Percentiles rank a stretch among this genome's conserved stretches.
Conservation (phyloP, 495 filamentous ascomycete species). For the Trypethelium eluteriae region DNA sequence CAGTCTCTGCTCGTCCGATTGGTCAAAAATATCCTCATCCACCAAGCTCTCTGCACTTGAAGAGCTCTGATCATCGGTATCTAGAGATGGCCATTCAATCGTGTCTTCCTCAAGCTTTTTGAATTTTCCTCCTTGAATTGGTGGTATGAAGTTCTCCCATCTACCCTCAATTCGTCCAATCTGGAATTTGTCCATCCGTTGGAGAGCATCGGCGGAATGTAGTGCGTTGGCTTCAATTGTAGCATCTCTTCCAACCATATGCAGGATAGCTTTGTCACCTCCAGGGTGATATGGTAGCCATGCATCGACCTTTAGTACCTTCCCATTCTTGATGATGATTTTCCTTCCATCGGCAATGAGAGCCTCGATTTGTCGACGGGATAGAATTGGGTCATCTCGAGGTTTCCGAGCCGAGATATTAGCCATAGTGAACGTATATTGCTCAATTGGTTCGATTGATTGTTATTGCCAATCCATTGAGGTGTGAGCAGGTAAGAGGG, state of each 20-base stretch:
- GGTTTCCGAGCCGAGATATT: neutral
- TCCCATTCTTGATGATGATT: slow-evolving; percentile 71
- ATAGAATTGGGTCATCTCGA: slow-evolving; percentile 23
- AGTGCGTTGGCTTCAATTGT: slow-evolving; percentile 95
- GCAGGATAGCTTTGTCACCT: slow-evolving; percentile 82
- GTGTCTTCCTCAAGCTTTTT: slow-evolving; percentile 45
- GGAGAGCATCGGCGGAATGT: slow-evolving; percentile 69
- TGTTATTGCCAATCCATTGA: neutral
- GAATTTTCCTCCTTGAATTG: slow-evolving; percentile 87
- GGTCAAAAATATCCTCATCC: slow-evolving; percentile 19
- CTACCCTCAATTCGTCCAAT: slow-evolving; percentile 74
- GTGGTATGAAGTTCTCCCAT: slow-evolving; percentile 86
- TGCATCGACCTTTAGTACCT: slow-evolving; percentile 78
- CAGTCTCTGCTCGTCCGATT: slow-evolving; percentile 7
- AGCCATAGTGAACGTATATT: slow-evolving; percentile 1
- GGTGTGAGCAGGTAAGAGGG: neutral
- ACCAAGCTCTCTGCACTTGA: slow-evolving; percentile 42
- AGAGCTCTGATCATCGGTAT: slow-evolving; percentile 34
- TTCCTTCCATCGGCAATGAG: slow-evolving; percentile 78
- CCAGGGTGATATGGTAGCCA: slow-evolving; percentile 89
- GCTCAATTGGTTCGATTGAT: neutral
- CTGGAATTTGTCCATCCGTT: slow-evolving; percentile 71
- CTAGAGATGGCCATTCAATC: neutral
- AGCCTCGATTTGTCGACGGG: slow-evolving; percentile 72
- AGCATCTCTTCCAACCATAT: slow-evolving; percentile 95